Conservation (phyloP, 108 stramenopile genomes). For the Fragilaria crotonensis region DNA sequence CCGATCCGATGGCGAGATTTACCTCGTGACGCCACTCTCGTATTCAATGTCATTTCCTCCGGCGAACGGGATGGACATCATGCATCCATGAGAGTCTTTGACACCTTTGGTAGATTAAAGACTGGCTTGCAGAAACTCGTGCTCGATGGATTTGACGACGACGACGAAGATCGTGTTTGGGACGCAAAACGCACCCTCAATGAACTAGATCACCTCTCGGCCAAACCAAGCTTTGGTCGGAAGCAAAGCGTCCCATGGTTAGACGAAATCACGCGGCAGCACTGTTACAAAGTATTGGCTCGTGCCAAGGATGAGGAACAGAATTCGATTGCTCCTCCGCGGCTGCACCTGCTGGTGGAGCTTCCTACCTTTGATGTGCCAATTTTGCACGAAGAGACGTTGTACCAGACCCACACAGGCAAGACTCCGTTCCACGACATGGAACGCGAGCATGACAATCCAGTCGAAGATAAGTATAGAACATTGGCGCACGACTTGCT, state of each 20-base stretch:
- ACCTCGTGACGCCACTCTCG: constrained; percentile 60
- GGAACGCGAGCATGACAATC: constrained; percentile 69
- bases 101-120: constrained; percentile 29
- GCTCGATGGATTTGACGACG: not conserved
- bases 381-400: constrained; percentile 72
- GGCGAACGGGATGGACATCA: constrained; percentile 12
- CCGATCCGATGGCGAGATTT: constrained; percentile 79
- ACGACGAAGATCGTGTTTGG: constrained; percentile 33
- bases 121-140: constrained; percentile 25
- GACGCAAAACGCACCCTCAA: constrained; percentile 37
- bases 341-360: constrained; percentile 57
- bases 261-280: constrained; percentile 51
- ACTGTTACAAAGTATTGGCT: constrained; percentile 40
- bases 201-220: constrained; percentile 27
- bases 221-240: constrained; percentile 19
- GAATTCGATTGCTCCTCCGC: not conserved
- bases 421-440: constrained; percentile 43
- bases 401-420: constrained; percentile 43
- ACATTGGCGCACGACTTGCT: constrained; percentile 86
- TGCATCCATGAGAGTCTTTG: constrained; percentile 31
- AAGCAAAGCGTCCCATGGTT: constrained; percentile 63
- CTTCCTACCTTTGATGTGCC: constrained; percentile 69
- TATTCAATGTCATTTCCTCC: constrained; percentile 38
- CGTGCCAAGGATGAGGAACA: constrained; percentile 30
- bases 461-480: constrained; percentile 93